Conservation (phyloP, 2,329 filamentous ascomycete species). For the Neofusicoccum kwambonambiense region DNA sequence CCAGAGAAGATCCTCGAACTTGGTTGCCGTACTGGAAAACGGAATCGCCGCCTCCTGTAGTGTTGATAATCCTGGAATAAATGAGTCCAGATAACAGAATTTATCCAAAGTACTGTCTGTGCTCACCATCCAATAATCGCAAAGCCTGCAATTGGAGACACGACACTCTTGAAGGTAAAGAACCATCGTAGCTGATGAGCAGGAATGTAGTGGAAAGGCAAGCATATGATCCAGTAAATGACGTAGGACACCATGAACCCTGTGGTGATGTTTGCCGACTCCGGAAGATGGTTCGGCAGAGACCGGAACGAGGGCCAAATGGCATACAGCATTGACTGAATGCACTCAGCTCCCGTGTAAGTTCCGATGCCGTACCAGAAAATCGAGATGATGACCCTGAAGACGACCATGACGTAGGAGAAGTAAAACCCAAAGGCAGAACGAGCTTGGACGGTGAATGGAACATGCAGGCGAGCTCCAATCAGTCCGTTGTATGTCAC, state of each 20-base stretch:
- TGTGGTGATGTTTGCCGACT: conserved; percentile 24
- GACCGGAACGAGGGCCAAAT: conserved; percentile 23
- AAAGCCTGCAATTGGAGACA: conserved; percentile 25
- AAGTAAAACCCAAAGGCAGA: conserved; percentile 6
- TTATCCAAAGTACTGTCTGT: not conserved
- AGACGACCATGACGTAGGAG: conserved; percentile 24
- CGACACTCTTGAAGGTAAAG: conserved; percentile 23
- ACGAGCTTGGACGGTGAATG: conserved; percentile 3
- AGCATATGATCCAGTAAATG: conserved; percentile 24
- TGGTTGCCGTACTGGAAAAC: conserved; percentile 25
- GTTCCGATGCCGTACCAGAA: conserved; percentile 37
- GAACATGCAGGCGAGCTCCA: conserved; percentile 4
- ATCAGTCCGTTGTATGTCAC: conserved; percentile 8
- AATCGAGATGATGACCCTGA: conserved; percentile 34
- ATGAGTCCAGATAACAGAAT: not conserved
- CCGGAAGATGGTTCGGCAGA: conserved; percentile 21
- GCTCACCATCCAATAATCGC: conserved; percentile 13
- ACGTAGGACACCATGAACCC: conserved; percentile 21
- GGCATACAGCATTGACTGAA: conserved; percentile 28
- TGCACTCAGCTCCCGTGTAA: conserved; percentile 30
- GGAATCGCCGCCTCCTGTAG: conserved; percentile 22
- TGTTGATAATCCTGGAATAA: conserved; percentile 15
- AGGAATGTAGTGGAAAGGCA: conserved; percentile 26
- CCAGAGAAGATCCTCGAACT: conserved; percentile 24
- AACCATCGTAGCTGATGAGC: conserved; percentile 23